Evolutionary conservation across 2,329 filamentous ascomycete species (phyloP).

Genomic region (Calycina herbarum): DNA sequence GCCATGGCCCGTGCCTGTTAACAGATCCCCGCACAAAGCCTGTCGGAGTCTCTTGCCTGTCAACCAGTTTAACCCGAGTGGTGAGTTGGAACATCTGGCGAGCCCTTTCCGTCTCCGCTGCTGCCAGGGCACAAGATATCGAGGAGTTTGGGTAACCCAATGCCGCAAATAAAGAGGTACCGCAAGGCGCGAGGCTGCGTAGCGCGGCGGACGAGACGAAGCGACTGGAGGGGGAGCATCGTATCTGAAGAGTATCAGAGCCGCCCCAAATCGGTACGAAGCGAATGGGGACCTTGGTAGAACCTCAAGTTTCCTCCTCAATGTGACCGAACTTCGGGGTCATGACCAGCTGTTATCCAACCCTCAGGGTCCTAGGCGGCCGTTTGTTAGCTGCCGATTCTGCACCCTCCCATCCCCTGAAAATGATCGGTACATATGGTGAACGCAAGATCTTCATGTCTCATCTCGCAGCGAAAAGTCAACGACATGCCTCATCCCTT

Average conservation of each 20-base stretch:
- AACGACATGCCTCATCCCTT: not conserved
- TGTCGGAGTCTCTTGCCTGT: constrained; percentile 20
- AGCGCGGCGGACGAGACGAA: not conserved
- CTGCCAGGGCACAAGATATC: constrained; percentile 14
- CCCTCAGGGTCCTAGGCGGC: not conserved
- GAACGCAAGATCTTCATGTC: constrained; percentile 10
- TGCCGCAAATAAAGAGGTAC: constrained; percentile 6
- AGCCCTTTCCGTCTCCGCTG: too few species aligned
- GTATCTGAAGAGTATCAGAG: too few species aligned
- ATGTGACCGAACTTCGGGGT: too few species aligned
- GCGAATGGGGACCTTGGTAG: too few species aligned
- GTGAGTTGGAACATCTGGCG: constrained; percentile 11
- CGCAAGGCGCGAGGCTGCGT: not conserved
- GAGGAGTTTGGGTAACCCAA: constrained; percentile 11
- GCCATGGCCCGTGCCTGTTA: too few species aligned
- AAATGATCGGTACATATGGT: not conserved
- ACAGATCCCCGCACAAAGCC: constrained; percentile 14
- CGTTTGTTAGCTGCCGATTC: constrained; percentile 5
- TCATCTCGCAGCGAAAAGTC: constrained; percentile 6
- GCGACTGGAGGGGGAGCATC: too few species aligned
- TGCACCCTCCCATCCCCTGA: constrained; percentile 7
- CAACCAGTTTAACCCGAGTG: constrained; percentile 23
- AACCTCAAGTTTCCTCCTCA: too few species aligned
- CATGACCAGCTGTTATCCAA: too few species aligned
- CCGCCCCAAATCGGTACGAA: too few species aligned